Evolutionary conservation across 2,329 filamentous ascomycete genomes (phyloP), one percentile per base, ranked within the genome.

Genomic region (Penicillium sp.): DNA sequence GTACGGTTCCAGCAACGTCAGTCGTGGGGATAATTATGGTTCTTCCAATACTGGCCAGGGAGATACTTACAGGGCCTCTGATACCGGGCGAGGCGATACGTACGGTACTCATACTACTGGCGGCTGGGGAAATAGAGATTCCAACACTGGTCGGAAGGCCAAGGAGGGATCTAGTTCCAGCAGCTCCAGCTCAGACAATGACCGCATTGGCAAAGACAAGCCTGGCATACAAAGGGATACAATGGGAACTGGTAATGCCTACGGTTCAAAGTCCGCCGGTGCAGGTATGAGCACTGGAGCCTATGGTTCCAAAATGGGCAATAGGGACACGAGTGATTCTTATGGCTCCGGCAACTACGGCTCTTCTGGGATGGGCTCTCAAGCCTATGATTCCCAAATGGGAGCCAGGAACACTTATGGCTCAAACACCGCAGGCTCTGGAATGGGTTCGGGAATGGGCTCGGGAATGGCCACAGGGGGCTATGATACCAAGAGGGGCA

Each of bases 401-500:
- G 28, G 28, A 29, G 10, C 28, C 8, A 29, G 28, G 28, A 29
- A 29, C 10, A 29, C 28, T 6, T 29, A 29, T 29, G 28, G 28
- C 28, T 29, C 28, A 3, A 44, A 41, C 7, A 42, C 18, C 18
- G 18, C 18, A 21, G 18, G 18, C 26, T 9, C 31, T 5, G 31
- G 31, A 24, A 47, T 54, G 12, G 16, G 48, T 42, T 45, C 51
- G n/a, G 57, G 51, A n/a, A 57, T 9, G 34, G 15, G 16, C 5
- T 8, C 34, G 16, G 15, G n/a, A 28, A 12, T 31, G 36, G 47
- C 18, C 31, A 2, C 31, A 31, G 29, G 39, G 51, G 28, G 6
- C 10, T 29, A 29, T 9, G 28, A 29, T 29, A 9, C 28, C 28
- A 29, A n/a, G 13, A 43, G 43, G 42, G 28, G 34, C 6, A 33